Conservation (phyloP, 768 basidiomycete species). For the Trametes gibbosa region DNA sequence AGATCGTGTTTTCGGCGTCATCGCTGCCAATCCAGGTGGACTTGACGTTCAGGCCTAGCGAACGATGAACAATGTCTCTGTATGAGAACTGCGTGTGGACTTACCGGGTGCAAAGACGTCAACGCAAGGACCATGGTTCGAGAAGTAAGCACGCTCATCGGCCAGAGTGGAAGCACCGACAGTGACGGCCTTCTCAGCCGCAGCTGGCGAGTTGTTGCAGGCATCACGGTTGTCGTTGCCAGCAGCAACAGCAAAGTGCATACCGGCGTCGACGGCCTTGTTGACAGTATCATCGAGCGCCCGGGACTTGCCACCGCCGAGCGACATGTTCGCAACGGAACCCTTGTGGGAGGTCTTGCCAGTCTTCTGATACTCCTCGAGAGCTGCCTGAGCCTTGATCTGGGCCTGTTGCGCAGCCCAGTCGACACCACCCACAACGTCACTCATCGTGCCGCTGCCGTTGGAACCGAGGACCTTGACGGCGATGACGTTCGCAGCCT, state of each 20-base stretch:
- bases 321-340: conserved; percentile 95
- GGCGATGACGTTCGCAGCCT: conserved; percentile 84
- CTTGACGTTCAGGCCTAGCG: conserved; percentile 75
- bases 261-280: conserved; percentile 73
- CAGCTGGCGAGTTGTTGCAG: conserved; percentile 91
- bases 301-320: conserved; percentile 91
- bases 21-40: conserved; percentile 78
- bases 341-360: conserved; percentile 88
- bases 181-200: conserved; percentile 85
- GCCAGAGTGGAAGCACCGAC: conserved; percentile 87
- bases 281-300: conserved; percentile 86
- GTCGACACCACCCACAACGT: conserved; percentile 84
- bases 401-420: conserved; percentile 65
- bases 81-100: conserved; percentile 10
- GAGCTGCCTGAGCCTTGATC: conserved; percentile 57
- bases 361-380: conserved; percentile 63
- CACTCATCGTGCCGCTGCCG: conserved; percentile 92
- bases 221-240: conserved; percentile 86
- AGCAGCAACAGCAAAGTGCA: conserved; percentile 97
- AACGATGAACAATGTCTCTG: neutral
- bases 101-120: conserved; percentile 87
- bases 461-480: conserved; percentile 95
- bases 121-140: conserved; percentile 88
- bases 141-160: conserved; percentile 87
- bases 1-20: conserved; percentile 68